phyloP scores from a whole-genome alignment of 768 basidiomycete species.

The Nidularia pulvinata region DNA sequence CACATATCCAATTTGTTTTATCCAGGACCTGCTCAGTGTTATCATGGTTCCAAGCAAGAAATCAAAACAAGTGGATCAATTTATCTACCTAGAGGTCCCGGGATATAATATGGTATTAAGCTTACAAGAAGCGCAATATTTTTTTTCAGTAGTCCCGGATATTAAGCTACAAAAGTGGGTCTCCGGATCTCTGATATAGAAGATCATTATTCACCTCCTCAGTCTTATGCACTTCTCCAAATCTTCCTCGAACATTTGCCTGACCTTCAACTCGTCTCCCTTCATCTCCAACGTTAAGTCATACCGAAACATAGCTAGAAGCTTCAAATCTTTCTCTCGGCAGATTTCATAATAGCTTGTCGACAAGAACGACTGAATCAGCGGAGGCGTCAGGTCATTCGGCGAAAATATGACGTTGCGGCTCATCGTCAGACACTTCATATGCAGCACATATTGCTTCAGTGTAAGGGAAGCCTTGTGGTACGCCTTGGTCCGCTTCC shows the following conservation, averaged over 20 bases:
- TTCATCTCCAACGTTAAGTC: conserved; percentile 14
- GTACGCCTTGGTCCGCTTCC: conserved; percentile 6
- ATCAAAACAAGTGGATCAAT: no score
- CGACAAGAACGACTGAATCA: conserved; percentile 17
- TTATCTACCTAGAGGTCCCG: no score
- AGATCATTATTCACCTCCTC: no score
- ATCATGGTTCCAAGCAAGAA: no score
- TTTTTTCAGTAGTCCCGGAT: no score
- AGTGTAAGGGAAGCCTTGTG: conserved; percentile 1
- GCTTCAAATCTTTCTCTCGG: conserved; percentile 11
- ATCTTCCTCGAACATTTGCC: conserved; percentile 6
- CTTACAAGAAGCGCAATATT: no score
- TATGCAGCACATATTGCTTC: conserved; percentile 13
- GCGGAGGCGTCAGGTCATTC: conserved; percentile 11
- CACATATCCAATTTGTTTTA: no score
- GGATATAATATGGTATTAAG: no score
- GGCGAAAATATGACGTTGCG: conserved; percentile 12
- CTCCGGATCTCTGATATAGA: no score
- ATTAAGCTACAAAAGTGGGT: no score
- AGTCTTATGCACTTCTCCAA: no score
- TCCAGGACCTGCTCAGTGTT: no score
- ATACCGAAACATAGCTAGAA: conserved; percentile 16
- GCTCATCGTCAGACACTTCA: conserved; percentile 11
- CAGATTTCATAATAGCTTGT: conserved; percentile 17
- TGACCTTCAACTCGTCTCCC: conserved; percentile 8